phyloP scores from a whole-genome alignment of 257 asterid genomes.

The Nicotiana benthamiana region DNA sequence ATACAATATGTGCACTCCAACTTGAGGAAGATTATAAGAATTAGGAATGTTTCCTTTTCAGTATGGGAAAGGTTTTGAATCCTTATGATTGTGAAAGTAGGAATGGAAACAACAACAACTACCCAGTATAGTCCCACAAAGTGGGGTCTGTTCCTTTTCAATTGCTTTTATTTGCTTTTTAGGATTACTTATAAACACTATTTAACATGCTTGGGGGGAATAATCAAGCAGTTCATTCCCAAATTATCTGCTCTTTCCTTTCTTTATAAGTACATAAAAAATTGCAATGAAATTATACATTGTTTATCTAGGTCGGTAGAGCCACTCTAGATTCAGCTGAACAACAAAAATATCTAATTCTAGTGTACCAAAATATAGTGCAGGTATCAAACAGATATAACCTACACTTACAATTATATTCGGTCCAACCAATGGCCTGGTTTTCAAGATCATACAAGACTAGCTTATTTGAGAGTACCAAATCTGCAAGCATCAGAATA shows the following conservation, averaged over 20 bases:
- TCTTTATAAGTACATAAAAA: neutral
- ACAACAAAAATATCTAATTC: neutral
- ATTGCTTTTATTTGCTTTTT: neutral
- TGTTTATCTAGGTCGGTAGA: neutral
- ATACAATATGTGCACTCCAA: neutral
- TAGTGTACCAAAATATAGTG: neutral
- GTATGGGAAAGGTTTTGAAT: neutral
- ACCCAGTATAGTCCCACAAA: too few relatives aligned
- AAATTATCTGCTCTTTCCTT: neutral
- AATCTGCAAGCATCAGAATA: constrained; percentile 48
- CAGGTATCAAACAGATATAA: neutral
- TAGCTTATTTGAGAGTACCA: constrained; percentile 90
- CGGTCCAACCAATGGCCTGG: constrained; percentile 96
- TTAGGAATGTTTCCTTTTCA: neutral
- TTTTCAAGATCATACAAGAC: constrained; percentile 87
- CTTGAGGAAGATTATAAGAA: neutral
- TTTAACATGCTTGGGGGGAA: neutral
- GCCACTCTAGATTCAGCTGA: neutral
- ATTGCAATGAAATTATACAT: neutral
- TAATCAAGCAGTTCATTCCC: neutral
- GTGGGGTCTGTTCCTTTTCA: too few relatives aligned
- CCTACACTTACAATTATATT: constrained; percentile 75
- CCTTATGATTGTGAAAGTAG: neutral
- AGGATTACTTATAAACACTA: neutral
- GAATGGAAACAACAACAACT: too few relatives aligned